Evolutionary conservation across 345 rosid genomes (phyloP).

Genomic region (Arabis hirsuta): DNA sequence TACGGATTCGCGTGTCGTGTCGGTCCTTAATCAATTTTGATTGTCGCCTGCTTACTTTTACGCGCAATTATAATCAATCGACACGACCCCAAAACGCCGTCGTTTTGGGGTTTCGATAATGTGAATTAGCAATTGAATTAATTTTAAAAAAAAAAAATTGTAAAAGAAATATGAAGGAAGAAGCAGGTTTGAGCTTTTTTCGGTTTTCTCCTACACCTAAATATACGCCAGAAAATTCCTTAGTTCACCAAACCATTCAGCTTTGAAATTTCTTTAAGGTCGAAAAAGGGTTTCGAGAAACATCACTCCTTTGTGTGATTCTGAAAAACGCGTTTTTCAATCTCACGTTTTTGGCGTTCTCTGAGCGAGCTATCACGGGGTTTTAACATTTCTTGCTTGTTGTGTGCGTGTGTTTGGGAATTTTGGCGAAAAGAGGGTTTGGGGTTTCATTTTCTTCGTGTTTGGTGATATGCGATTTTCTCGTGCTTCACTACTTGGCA

Average conservation of each 20-base stretch:
- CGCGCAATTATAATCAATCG: conserved; percentile 1
- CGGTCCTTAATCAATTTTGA: conserved; percentile 3
- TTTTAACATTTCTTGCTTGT: conserved; percentile 17
- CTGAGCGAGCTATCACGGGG: conserved; percentile 41
- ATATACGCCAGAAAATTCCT: conserved; percentile 20
- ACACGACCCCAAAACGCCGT: not conserved
- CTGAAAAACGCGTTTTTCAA: conserved; percentile 4
- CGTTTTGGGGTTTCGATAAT: not conserved
- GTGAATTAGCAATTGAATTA: too few species aligned
- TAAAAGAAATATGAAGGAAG: not conserved
- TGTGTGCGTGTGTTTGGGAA: not conserved
- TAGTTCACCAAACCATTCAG: conserved; percentile 25
- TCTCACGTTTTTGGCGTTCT: conserved; percentile 24
- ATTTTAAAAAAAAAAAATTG: not conserved
- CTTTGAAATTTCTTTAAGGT: conserved; percentile 21
- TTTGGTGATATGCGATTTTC: conserved; percentile 27
- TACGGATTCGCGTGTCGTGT: conserved; percentile 19
- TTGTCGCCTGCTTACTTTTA: not conserved
- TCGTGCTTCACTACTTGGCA: conserved; percentile 34
- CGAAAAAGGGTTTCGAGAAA: not conserved
- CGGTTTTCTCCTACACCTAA: conserved; percentile 15
- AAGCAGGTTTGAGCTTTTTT: conserved; percentile 28
- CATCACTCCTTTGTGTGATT: not conserved
- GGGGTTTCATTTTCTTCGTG: conserved; percentile 20
- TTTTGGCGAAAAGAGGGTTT: not conserved